Conservation (phyloP, 345 rosid species). For the Lumnitzera littorea region DNA sequence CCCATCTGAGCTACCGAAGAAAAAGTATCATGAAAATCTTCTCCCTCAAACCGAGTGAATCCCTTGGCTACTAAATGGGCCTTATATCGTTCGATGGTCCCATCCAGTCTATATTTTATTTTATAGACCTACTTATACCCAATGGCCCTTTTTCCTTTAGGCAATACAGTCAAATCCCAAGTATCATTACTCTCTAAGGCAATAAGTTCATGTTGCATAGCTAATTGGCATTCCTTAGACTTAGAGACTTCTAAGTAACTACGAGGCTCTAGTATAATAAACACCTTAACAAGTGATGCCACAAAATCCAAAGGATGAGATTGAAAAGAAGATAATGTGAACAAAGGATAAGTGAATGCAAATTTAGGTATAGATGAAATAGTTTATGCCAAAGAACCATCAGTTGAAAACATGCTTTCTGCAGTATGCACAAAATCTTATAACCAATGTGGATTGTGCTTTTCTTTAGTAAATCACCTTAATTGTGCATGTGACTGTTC, state of each 20-base stretch:
- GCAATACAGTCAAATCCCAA: not conserved
- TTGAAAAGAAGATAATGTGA: no score
- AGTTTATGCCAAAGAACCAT: no score
- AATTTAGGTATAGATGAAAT: no score
- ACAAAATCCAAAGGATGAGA: no score
- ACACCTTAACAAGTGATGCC: no score
- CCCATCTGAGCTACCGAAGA: not conserved
- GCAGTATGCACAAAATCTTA: no score
- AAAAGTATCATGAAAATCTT: not conserved
- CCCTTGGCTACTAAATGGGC: not conserved
- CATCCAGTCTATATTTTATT: not conserved
- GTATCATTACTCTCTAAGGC: not conserved
- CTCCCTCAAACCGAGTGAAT: not conserved
- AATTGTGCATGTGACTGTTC: no score
- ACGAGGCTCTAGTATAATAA: not conserved
- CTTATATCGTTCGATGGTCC: not conserved
- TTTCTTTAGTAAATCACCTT: no score
- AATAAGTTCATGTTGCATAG: not conserved
- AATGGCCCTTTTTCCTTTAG: not conserved
- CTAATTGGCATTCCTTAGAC: not conserved
- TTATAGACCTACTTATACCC: not conserved
- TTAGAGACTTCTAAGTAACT: not conserved
- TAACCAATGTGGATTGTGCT: no score
- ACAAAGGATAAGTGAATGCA: no score
- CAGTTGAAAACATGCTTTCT: no score